These are phyloP conservation scores for Starmera caribaea DNA, from an alignment of 805 yeast genomes.

Conservation along the genomic window DNA sequence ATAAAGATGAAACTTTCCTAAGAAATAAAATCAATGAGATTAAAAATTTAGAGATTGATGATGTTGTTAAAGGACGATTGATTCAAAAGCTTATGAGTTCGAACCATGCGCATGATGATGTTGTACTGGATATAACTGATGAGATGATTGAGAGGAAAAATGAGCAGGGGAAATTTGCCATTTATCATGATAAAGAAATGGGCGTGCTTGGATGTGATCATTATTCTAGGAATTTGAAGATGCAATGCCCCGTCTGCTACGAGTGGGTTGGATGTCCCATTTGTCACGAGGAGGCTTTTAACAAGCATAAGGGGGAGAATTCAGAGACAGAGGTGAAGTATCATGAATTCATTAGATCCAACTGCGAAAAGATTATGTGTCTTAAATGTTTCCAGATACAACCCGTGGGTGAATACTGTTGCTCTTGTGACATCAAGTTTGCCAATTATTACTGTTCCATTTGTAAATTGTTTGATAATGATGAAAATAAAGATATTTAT, in stretches of 20 bases:
- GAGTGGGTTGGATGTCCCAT: slow-evolving; percentile 76
- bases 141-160: slow-evolving; percentile 27
- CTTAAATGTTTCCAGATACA: slow-evolving; percentile 75
- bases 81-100: slow-evolving; percentile 52
- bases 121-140: slow-evolving; percentile 3
- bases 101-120: slow-evolving; percentile 7
- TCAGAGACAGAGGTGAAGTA: too few relatives aligned
- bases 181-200: slow-evolving; percentile 34
- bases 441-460: slow-evolving; percentile 70
- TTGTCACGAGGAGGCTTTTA: slow-evolving; percentile 65
- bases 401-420: slow-evolving; percentile 59
- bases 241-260: slow-evolving; percentile 68
- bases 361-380: slow-evolving; percentile 65
- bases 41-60: slow-evolving; percentile 12
- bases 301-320: slow-evolving; percentile 6
- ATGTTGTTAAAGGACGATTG: slow-evolving; percentile 20
- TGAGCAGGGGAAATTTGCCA: slow-evolving; percentile 36
- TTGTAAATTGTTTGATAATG: slow-evolving; percentile 80
- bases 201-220: slow-evolving; percentile 68
- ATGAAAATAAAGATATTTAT: slow-evolving; percentile 69
- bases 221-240: slow-evolving; percentile 74
- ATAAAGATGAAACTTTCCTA: slow-evolving; percentile 21
- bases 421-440: slow-evolving; percentile 53
- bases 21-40: slow-evolving; percentile 39
- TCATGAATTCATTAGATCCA: slow-evolving; percentile 51